A percentile compares a stretch with the other conserved stretches of the same genome.
Conservation (phyloP, 1,284 basidiomycete species). For the Pisolithus thermaeus region DNA sequence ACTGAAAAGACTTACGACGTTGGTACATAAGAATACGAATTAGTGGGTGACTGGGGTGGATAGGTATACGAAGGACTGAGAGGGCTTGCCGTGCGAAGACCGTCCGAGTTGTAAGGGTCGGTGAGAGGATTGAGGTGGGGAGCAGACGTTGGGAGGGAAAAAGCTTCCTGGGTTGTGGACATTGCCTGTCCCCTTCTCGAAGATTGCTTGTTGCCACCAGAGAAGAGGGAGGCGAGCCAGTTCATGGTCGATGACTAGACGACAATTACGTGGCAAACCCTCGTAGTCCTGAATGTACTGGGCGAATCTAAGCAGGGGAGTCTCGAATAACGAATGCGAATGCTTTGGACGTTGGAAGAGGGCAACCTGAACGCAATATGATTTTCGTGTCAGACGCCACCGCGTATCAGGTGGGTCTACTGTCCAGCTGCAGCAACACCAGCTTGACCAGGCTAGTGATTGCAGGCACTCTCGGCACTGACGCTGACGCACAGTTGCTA, state of each 20-base stretch:
- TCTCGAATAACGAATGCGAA: background rate
- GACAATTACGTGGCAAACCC: constrained; percentile 3
- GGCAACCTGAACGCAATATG: background rate
- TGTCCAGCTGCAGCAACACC: no score
- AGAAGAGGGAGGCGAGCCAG: constrained; percentile 65
- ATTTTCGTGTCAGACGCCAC: background rate
- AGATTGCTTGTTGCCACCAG: constrained; percentile 40
- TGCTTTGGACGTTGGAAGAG: background rate
- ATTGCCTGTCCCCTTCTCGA: constrained; percentile 55
- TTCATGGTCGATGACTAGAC: constrained; percentile 42
- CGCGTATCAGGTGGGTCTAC: background rate
- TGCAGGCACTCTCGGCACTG: no score
- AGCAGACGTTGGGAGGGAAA: constrained; percentile 69
- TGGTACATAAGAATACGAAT: constrained; percentile 53
- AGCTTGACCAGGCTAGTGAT: no score
- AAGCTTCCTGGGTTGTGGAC: constrained; percentile 70
- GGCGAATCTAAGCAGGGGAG: background rate
- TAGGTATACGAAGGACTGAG: constrained; percentile 58
- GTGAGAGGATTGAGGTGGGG: constrained; percentile 49
- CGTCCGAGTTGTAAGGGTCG: constrained; percentile 53
- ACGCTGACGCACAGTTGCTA: no score
- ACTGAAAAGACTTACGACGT: constrained; percentile 43
- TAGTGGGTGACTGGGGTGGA: constrained; percentile 54
- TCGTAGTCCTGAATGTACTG: background rate
- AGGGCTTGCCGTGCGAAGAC: constrained; percentile 44